phyloP scores from a whole-genome alignment of 23 red algal species.

The Gracilariopsis chorda region DNA sequence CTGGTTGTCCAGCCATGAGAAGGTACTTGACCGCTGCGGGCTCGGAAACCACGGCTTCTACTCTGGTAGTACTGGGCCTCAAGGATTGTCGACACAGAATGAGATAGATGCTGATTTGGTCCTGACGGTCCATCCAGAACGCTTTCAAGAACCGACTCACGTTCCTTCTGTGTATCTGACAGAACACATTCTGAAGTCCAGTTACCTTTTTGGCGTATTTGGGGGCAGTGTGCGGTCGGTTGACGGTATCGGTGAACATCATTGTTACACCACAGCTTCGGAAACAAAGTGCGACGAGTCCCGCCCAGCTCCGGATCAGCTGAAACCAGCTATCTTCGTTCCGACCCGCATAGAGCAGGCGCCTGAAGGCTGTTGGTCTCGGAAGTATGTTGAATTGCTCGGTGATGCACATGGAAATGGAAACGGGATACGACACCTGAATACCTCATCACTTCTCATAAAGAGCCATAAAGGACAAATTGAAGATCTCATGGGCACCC shows the following conservation, averaged over 20 bases:
- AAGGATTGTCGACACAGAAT: neutral
- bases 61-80: neutral
- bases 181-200: slow-evolving; percentile 53
- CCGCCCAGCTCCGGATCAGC: neutral
- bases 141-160: slow-evolving; percentile 62
- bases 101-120: slow-evolving; percentile 51
- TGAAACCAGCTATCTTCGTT: slow-evolving; percentile 59
- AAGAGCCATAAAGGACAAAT: slow-evolving; percentile 29
- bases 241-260: slow-evolving; percentile 30
- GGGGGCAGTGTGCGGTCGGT: neutral
- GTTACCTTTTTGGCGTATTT: slow-evolving; percentile 58
- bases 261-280: slow-evolving; percentile 38
- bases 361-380: neutral
- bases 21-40: slow-evolving; percentile 35
- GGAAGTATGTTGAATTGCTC: slow-evolving; percentile 46
- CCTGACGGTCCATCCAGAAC: slow-evolving; percentile 54
- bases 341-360: slow-evolving; percentile 26
- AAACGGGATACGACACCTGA: slow-evolving; percentile 38
- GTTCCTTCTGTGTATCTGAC: slow-evolving; percentile 42
- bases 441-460: slow-evolving; percentile 33
- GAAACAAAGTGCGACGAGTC: slow-evolving; percentile 38
- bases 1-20: slow-evolving; percentile 49
- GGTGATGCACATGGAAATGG: slow-evolving; percentile 38
- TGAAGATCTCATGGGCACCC: slow-evolving; percentile 30
- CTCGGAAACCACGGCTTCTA: slow-evolving; percentile 46